Conservation (phyloP, 345 rosid species). For the Syzygium aromaticum region DNA sequence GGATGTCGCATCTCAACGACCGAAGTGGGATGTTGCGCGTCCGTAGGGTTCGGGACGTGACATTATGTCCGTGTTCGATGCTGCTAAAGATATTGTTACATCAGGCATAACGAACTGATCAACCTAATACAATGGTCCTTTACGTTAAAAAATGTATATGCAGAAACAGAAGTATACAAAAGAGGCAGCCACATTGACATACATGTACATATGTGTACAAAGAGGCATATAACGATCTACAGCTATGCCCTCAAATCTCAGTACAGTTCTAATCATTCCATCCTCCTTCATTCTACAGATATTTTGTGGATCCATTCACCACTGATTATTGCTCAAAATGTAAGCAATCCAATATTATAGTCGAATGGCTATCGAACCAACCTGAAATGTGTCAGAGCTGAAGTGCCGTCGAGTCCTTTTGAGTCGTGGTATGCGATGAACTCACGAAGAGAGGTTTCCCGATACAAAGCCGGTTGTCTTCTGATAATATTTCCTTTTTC, state of each 20-base stretch:
- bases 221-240: not conserved
- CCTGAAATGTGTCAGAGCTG: constrained; percentile 26
- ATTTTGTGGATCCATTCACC: not conserved
- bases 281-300: not conserved
- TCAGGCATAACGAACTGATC: not conserved
- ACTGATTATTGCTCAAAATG: not conserved
- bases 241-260: not conserved
- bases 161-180: not conserved
- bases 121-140: not conserved
- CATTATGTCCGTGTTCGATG: not conserved
- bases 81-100: not conserved
- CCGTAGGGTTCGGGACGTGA: too few relatives aligned
- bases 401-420: constrained; percentile 31
- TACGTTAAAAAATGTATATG: not conserved
- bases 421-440: not conserved
- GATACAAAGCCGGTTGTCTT: constrained; percentile 22
- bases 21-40: too few relatives aligned
- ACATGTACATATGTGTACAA: not conserved
- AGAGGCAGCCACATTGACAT: not conserved
- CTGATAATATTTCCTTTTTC: constrained; percentile 30
- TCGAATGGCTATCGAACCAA: not conserved
- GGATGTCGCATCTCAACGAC: too few relatives aligned
- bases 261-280: not conserved
- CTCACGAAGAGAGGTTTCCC: constrained; percentile 17
- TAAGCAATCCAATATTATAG: not conserved